Evolutionary conservation across 2,329 filamentous ascomycete species (phyloP).

Genomic region (Gremmenia infestans): DNA sequence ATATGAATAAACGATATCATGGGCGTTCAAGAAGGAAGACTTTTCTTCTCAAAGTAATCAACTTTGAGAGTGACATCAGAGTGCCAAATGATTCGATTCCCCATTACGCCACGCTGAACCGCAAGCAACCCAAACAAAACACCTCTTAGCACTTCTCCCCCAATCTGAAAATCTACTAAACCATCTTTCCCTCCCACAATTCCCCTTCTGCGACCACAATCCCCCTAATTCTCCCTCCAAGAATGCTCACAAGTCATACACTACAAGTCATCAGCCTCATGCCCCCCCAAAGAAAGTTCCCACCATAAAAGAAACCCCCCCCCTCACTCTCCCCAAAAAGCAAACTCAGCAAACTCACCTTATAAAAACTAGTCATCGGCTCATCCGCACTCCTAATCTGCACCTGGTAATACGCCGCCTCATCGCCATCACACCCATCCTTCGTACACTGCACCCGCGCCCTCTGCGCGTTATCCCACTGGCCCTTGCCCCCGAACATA

Average conservation of each 20-base stretch:
- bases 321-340: too few relatives aligned
- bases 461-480: constrained; percentile 90
- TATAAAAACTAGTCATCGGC: constrained; percentile 96
- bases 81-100: background rate
- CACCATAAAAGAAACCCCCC: background rate
- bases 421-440: constrained; percentile 71
- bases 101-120: constrained; percentile 26
- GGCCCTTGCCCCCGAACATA: constrained; percentile 81
- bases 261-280: constrained; percentile 32
- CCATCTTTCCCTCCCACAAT: background rate
- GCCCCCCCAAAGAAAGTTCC: background rate
- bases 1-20: background rate
- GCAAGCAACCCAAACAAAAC: constrained; percentile 13
- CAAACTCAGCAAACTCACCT: constrained; percentile 45
- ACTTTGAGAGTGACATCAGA: background rate
- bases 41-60: background rate
- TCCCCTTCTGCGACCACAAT: background rate
- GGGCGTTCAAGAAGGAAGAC: background rate
- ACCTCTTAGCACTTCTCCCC: constrained; percentile 3
- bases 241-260: constrained; percentile 62
- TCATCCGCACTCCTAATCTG: constrained; percentile 98
- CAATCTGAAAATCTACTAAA: background rate
- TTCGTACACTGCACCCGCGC: constrained; percentile 75
- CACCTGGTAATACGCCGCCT: constrained; percentile 93
- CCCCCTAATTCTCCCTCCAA: constrained; percentile 59